phyloP scores from a whole-genome alignment of 2,329 filamentous ascomycete species.

The Geosmithia putterillii region DNA sequence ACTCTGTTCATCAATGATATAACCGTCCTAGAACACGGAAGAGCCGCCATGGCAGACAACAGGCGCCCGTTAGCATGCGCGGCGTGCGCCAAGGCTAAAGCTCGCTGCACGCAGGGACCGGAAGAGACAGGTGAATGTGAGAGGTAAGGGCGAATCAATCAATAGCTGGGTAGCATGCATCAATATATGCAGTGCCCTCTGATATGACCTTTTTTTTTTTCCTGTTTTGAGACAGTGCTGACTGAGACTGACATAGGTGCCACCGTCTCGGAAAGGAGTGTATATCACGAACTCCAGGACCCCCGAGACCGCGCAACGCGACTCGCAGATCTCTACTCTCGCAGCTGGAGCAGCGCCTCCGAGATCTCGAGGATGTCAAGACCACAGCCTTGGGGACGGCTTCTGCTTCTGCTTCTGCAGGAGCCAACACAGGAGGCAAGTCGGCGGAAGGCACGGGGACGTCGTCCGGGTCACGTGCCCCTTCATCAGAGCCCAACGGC shows the following conservation, averaged over 20 bases:
- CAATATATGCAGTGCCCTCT: too few relatives aligned
- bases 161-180: neutral
- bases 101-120: constrained; percentile 32
- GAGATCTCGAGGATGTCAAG: constrained; percentile 21
- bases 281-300: constrained; percentile 31
- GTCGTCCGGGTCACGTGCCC: too few relatives aligned
- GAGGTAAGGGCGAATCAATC: constrained; percentile 21
- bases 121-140: constrained; percentile 29
- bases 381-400: neutral
- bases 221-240: neutral
- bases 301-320: constrained; percentile 31
- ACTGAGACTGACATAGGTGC: constrained; percentile 20
- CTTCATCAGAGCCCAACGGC: too few relatives aligned
- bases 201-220: too few relatives aligned
- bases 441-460: too few relatives aligned
- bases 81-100: constrained; percentile 39
- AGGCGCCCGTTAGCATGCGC: constrained; percentile 36
- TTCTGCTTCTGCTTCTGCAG: too few relatives aligned
- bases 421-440: too few relatives aligned
- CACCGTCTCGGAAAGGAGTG: constrained; percentile 34
- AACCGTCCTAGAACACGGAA: too few relatives aligned
- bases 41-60: constrained; percentile 5
- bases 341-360: constrained; percentile 35
- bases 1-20: too few relatives aligned
- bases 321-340: constrained; percentile 35